Evolutionary conservation across 495 filamentous ascomycete genomes (phyloP).

Genomic region (Daldinia bambusicola): DNA sequence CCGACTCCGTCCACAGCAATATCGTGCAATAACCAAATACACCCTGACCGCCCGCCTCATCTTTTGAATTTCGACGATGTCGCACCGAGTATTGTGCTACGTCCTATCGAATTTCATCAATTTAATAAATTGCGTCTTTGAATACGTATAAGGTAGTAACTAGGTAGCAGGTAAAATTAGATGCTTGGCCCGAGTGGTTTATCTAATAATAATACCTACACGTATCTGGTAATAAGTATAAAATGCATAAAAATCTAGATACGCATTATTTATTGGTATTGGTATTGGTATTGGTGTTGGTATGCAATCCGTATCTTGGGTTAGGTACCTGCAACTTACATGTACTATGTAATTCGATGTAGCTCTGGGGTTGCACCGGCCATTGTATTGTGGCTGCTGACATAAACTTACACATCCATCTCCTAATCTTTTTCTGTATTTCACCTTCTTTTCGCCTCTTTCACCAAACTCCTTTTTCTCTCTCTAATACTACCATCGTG

Average conservation of each 20-base stretch:
- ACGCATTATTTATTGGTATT: no score
- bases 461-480: neutral
- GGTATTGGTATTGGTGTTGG: neutral
- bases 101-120: neutral
- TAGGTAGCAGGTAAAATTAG: no score
- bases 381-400: constrained; percentile 5
- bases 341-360: no score
- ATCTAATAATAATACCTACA: no score
- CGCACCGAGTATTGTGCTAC: constrained; percentile 2
- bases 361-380: neutral
- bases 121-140: no score
- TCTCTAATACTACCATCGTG: neutral
- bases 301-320: neutral
- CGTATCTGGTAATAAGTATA: no score
- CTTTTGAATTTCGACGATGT: neutral
- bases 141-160: no score
- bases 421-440: neutral
- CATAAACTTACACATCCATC: constrained; percentile 2
- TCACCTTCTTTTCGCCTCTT: neutral
- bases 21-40: constrained; percentile 10
- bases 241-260: no score
- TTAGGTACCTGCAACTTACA: no score
- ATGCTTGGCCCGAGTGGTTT: neutral
- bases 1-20: neutral
- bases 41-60: constrained; percentile 11